A percentile compares a stretch with the other conserved stretches of the same genome.
Conservation (phyloP, 148 eudicot genomes). For the Chenopodium album region DNA sequence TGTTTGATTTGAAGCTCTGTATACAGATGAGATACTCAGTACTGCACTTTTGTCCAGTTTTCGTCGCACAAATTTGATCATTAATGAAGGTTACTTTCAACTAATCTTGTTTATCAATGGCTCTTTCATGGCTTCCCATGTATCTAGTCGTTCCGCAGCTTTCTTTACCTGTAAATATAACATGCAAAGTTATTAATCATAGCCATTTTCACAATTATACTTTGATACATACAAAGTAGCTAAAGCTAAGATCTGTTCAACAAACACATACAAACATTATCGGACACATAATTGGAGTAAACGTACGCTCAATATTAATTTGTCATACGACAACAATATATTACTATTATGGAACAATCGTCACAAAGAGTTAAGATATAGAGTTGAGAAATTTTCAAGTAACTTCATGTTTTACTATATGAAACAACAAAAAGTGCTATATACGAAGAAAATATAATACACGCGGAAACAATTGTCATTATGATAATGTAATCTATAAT, state of each 20-base stretch:
- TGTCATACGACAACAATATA: too few species aligned
- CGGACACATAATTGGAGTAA: not conserved
- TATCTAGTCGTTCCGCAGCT: slow-evolving; percentile 32
- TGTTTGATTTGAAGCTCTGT: not conserved
- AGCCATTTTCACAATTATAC: not conserved
- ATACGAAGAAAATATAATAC: not conserved
- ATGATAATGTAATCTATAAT: not conserved
- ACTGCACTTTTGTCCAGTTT: not conserved
- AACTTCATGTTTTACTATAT: too few species aligned
- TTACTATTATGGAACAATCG: too few species aligned
- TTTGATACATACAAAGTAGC: not conserved
- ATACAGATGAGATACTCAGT: not conserved
- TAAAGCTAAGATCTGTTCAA: not conserved
- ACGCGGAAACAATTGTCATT: not conserved
- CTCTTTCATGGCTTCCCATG: slow-evolving; percentile 33
- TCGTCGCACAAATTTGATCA: not conserved
- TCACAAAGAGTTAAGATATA: too few species aligned
- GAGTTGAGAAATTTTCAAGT: too few species aligned
- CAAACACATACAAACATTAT: not conserved
- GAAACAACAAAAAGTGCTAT: not conserved
- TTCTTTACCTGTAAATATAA: slow-evolving; percentile 35
- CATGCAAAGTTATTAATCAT: not conserved
- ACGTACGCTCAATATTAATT: not conserved
- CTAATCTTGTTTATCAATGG: slow-evolving; percentile 29
- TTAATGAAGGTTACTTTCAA: not conserved